Conservation (phyloP, 2,329 filamentous ascomycete species). For the Delphinella strobiligena region DNA sequence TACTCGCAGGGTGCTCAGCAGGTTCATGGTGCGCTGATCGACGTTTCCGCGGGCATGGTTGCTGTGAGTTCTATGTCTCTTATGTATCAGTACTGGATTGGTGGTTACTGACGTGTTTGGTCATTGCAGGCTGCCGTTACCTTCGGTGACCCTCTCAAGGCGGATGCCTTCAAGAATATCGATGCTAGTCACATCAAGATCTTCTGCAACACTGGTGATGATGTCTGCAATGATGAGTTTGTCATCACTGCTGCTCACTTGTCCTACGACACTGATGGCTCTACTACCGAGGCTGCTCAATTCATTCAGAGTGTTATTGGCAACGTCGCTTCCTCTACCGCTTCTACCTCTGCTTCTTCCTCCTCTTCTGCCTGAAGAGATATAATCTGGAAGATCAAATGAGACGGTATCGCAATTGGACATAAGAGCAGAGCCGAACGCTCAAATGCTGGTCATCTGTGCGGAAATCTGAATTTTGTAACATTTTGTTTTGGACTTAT, state of each 20-base stretch:
- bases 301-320: conserved; percentile 7
- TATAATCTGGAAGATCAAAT: no score
- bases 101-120: neutral
- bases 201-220: conserved; percentile 18
- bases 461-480: no score
- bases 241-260: conserved; percentile 16
- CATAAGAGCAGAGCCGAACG: no score
- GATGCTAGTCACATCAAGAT: conserved; percentile 14
- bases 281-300: conserved; percentile 6
- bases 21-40: conserved; percentile 9
- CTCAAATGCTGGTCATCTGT: no score
- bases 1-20: conserved; percentile 13
- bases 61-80: conserved; percentile 3
- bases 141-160: conserved; percentile 20
- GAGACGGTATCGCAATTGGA: no score
- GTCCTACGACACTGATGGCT: conserved; percentile 9
- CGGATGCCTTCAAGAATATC: conserved; percentile 13
- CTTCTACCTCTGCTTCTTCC: no score
- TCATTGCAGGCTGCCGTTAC: conserved; percentile 14
- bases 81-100: neutral
- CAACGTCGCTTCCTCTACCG: neutral
- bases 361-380: no score
- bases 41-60: conserved; percentile 5
- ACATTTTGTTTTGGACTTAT: no score
- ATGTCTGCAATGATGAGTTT: conserved; percentile 16